phyloP scores from a whole-genome alignment of 306 rosid genomes.

The Pyrus betulifolia region DNA sequence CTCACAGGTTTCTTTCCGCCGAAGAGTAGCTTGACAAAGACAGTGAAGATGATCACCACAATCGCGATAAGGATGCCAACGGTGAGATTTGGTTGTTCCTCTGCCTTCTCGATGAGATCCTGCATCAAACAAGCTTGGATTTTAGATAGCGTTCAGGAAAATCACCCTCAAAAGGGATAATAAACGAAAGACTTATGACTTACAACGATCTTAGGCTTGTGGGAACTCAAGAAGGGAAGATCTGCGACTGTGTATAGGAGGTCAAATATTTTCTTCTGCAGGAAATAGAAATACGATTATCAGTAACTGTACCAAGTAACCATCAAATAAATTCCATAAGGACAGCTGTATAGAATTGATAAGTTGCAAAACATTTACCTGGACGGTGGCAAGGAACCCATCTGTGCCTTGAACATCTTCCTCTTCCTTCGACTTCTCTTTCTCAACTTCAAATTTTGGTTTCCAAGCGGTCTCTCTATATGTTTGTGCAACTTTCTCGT shows the following conservation, averaged over 20 bases:
- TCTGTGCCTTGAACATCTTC: constrained; percentile 46
- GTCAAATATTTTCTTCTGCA: constrained; percentile 84
- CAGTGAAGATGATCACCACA: constrained; percentile 45
- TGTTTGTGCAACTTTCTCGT: constrained; percentile 63
- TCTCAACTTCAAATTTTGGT: constrained; percentile 71
- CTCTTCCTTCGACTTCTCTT: constrained; percentile 76
- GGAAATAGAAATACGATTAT: not conserved
- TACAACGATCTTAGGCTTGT: constrained; percentile 58
- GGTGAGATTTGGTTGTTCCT: constrained; percentile 72
- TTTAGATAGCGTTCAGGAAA: constrained; percentile 6
- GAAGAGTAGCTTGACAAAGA: constrained; percentile 51
- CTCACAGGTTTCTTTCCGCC: constrained; percentile 73
- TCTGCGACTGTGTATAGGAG: constrained; percentile 78
- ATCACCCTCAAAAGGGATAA: not conserved
- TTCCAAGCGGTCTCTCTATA: constrained; percentile 75
- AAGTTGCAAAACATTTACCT: constrained; percentile 32
- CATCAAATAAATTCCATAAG: not conserved
- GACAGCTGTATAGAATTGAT: not conserved
- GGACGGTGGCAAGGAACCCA: constrained; percentile 52
- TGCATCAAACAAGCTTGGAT: constrained; percentile 16
- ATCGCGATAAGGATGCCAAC: constrained; percentile 60
- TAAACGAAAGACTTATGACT: constrained; percentile 7
- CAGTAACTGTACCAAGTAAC: not conserved
- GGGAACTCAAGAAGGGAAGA: constrained; percentile 56
- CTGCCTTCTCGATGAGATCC: constrained; percentile 79